Percentiles rank a stretch among this genome's conserved stretches.
Conservation (phyloP, 2,329 filamentous ascomycete genomes). For the Ceratocystis cubensis region DNA sequence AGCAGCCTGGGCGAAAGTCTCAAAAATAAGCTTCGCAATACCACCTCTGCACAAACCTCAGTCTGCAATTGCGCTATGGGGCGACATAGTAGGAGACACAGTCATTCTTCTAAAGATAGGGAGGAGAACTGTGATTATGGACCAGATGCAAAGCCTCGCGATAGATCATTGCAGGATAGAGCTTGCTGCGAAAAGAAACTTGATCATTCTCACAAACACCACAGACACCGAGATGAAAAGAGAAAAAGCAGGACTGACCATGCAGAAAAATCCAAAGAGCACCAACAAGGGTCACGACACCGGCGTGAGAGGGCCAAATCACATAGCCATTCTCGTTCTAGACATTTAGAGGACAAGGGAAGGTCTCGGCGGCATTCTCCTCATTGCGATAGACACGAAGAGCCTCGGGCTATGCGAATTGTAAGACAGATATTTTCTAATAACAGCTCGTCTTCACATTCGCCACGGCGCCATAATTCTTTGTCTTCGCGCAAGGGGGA, state of each 20-base stretch:
- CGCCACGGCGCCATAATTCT: not conserved
- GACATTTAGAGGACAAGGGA: not conserved
- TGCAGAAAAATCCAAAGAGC: not conserved
- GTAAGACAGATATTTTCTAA: conserved; percentile 2
- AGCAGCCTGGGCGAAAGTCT: not conserved
- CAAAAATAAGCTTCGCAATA: not conserved
- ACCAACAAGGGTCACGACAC: not conserved
- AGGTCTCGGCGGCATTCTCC: not conserved
- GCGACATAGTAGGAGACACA: not conserved
- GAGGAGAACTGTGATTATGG: not conserved
- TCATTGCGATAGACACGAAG: conserved; percentile 4
- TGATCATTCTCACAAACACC: not conserved
- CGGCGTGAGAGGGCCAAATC: not conserved
- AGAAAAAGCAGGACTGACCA: not conserved
- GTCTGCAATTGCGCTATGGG: not conserved
- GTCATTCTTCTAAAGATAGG: not conserved
- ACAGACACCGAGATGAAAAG: not conserved
- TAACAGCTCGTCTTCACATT: not conserved
- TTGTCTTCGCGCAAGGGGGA: not conserved
- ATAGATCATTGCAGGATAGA: not conserved
- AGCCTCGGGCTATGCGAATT: conserved; percentile 5
- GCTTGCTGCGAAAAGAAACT: not conserved
- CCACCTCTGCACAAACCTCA: not conserved
- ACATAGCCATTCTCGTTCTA: not conserved
- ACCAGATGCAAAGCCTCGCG: not conserved